A percentile compares a stretch with the other conserved stretches of the same genome.
phyloP scores from a whole-genome alignment of 1,284 basidiomycete genomes.

The Leccinum ponderosum region DNA sequence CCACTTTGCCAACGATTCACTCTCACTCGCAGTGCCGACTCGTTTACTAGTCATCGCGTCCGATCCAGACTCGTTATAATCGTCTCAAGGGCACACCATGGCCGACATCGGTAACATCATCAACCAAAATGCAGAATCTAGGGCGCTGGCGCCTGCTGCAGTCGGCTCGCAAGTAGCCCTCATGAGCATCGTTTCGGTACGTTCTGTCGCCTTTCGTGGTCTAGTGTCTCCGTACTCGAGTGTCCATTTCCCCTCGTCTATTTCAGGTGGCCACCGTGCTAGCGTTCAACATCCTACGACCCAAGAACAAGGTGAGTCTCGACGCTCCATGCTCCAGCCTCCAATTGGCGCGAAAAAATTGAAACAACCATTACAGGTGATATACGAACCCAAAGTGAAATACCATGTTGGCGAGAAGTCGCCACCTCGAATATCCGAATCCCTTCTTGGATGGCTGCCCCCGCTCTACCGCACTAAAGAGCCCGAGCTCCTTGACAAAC shows the following conservation, averaged over 20 bases:
- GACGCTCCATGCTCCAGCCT: not conserved
- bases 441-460: conserved; percentile 85
- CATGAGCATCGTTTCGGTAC: conserved; percentile 68
- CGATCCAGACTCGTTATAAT: conserved; percentile 11
- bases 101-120: conserved; percentile 45
- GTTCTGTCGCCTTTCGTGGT: conserved; percentile 30
- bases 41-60: conserved; percentile 18
- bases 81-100: conserved; percentile 32
- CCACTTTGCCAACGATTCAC: not conserved
- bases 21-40: conserved; percentile 4
- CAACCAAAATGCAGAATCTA: conserved; percentile 43
- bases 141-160: conserved; percentile 75
- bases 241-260: not conserved
- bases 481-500: conserved; percentile 84
- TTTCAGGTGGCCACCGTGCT: conserved; percentile 61
- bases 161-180: conserved; percentile 81
- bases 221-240: not conserved
- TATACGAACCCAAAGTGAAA: conserved; percentile 89
- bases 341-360: not conserved
- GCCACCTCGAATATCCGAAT: conserved; percentile 80
- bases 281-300: conserved; percentile 76
- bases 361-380: conserved; percentile 43
- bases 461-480: conserved; percentile 87
- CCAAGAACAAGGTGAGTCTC: conserved; percentile 59
- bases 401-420: conserved; percentile 83